Evolutionary conservation across 2,329 filamentous ascomycete genomes (phyloP), one percentile per base, ranked within the genome.

Genomic region (Fusarium cicatricum): DNA sequence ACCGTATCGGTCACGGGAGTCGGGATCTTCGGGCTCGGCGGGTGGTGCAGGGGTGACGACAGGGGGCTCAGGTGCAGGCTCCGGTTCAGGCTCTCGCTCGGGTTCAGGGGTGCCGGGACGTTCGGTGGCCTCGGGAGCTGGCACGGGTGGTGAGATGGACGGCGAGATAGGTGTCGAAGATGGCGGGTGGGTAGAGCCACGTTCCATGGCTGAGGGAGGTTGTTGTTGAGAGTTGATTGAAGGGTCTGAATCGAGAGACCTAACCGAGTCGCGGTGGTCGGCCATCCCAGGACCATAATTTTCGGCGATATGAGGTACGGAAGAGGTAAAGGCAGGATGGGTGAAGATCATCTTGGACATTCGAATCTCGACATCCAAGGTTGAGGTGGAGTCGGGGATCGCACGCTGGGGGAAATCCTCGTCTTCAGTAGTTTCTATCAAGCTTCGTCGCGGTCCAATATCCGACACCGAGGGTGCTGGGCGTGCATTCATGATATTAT

Each of bases 1-100:
- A 4, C 94, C 94, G 69, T 97, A 97, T 14, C 91, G 85, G 72
- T 97, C 93, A 48, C 92, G 86, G 15, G 74, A 71, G 12, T 73
- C 73, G 5, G 82, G 78, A 19, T 83, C 82, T 54, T 85, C 79
- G 4, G 78, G 73, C 12, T 79, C 75, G 2, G 62, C 58, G 5
- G 72, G 73, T 26, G 71, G 62, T 23, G 70, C 45, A 12, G 53
- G 36, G 15, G 70, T 32, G 58, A 72, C 52, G 57, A 68, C 46
- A 53, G 71, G 50, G 58, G 69, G 58, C 47, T 62, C 29, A 33
- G 55, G 44, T 32, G 45, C 52, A 33, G 59, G 58, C 16, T 26
- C 54, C 53, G 52, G 38, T 23, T 52, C 63, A 14, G 54, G 45
- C 26, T 65, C 37, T 10, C 41, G 12, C 26, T 21, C 46, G 28